phyloP scores from a whole-genome alignment of 2,329 filamentous ascomycete species.

The Emergomyces orientalis region DNA sequence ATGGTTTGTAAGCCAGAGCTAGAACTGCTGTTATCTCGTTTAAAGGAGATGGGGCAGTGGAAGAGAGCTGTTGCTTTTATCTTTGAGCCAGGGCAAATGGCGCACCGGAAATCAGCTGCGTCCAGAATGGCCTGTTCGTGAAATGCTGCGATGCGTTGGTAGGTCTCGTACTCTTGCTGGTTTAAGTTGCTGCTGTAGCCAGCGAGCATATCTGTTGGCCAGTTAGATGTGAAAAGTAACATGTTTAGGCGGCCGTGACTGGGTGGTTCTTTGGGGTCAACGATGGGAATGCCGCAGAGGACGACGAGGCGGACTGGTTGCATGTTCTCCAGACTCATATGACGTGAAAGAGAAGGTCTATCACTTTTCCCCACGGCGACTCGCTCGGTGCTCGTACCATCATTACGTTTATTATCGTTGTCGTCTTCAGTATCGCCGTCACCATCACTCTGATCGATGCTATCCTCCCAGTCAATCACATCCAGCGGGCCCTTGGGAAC shows the following conservation, averaged over 20 bases:
- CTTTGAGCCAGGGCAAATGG: conserved; percentile 13
- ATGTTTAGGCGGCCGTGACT: conserved; percentile 14
- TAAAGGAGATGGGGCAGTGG: conserved; percentile 18
- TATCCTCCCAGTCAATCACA: neutral
- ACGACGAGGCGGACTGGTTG: conserved; percentile 13
- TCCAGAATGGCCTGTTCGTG: conserved; percentile 18
- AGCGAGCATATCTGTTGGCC: conserved; percentile 13
- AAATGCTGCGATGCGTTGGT: conserved; percentile 15
- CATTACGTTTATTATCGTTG: neutral
- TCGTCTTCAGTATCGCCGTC: neutral
- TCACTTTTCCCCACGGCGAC: neutral
- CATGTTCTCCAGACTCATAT: neutral
- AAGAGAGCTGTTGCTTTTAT: conserved; percentile 15
- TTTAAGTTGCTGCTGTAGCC: neutral
- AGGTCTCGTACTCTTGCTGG: conserved; percentile 7
- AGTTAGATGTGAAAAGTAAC: conserved; percentile 17
- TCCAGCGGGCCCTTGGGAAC: neutral
- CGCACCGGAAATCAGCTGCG: conserved; percentile 17
- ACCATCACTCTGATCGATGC: neutral
- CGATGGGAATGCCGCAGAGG: conserved; percentile 17
- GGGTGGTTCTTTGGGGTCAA: conserved; percentile 8
- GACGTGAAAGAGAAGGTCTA: neutral
- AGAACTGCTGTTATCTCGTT: conserved; percentile 8
- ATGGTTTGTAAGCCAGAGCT: conserved; percentile 3
- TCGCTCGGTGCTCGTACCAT: neutral